Percentiles rank a stretch among this genome's conserved stretches.
These are phyloP conservation scores for Brachypodium distachyon DNA, from an alignment of 202 grass and related monocot species.

Conservation along the genomic window DNA sequence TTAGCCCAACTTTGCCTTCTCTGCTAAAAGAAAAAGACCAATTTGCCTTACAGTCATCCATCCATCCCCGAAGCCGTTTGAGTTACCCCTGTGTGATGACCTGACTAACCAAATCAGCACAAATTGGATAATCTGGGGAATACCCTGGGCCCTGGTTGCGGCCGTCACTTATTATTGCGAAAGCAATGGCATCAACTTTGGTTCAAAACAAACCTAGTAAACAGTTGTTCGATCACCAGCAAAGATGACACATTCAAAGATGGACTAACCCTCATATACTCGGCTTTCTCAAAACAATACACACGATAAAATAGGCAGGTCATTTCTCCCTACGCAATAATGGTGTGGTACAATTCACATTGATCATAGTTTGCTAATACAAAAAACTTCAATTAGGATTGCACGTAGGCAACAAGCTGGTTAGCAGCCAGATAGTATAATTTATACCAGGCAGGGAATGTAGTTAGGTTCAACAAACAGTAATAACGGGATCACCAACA, in stretches of 20 bases:
- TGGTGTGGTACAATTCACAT: constrained; percentile 1
- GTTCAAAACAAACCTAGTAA: neutral
- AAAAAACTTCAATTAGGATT: neutral
- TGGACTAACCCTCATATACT: neutral
- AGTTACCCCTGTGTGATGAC: no score
- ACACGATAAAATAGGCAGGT: neutral
- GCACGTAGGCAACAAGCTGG: neutral
- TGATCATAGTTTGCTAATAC: constrained; percentile 2
- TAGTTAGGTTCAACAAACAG: constrained; percentile 40
- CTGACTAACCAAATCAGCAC: no score
- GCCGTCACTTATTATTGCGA: no score
- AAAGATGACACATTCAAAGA: neutral
- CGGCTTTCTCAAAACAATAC: neutral
- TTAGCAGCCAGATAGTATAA: constrained; percentile 44
- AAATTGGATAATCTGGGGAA: no score
- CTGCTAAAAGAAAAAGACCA: no score
- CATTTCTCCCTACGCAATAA: constrained; percentile 21
- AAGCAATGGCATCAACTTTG: no score
- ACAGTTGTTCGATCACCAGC: neutral
- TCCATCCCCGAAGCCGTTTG: no score
- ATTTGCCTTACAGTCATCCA: no score
- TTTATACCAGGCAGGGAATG: constrained; percentile 15
- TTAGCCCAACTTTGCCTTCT: no score
- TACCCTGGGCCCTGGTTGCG: no score
- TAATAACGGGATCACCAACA: constrained; percentile 16